Evolutionary conservation across 2,329 filamentous ascomycete species (phyloP).

Genomic region (Shiraia sp.): DNA sequence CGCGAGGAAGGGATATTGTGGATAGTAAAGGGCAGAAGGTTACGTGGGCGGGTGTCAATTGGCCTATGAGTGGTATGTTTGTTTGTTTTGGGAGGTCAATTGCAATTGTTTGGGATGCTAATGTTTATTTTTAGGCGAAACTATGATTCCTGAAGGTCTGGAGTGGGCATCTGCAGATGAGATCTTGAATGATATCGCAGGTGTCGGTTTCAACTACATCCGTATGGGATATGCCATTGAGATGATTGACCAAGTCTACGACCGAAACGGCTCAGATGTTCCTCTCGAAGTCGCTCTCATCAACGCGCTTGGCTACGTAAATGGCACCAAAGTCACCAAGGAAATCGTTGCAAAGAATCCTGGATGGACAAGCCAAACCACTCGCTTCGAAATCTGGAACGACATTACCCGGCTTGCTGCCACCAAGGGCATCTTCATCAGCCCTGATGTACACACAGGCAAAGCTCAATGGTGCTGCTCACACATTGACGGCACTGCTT

Average conservation of each 20-base stretch:
- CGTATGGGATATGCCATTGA: conserved; percentile 53
- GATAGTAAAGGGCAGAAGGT: conserved; percentile 49
- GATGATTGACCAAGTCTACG: conserved; percentile 48
- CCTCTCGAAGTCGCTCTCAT: conserved; percentile 46
- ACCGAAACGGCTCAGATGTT: conserved; percentile 45
- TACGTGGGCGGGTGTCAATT: conserved; percentile 66
- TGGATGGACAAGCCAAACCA: conserved; percentile 44
- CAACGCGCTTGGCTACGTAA: conserved; percentile 45
- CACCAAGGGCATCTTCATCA: conserved; percentile 35
- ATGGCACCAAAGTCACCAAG: conserved; percentile 45
- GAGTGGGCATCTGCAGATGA: conserved; percentile 57
- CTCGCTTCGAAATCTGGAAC: conserved; percentile 45
- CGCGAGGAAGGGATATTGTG: conserved; percentile 45
- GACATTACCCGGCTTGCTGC: conserved; percentile 31
- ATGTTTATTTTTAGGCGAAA: conserved; percentile 56
- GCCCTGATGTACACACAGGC: conserved; percentile 36
- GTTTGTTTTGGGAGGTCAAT: not conserved
- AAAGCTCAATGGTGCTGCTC: conserved; percentile 43
- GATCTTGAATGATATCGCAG: conserved; percentile 57
- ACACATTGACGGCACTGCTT: conserved; percentile 59
- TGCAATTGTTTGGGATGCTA: conserved; percentile 7
- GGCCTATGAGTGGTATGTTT: conserved; percentile 49
- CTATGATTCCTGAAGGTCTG: conserved; percentile 63
- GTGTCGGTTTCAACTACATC: conserved; percentile 64
- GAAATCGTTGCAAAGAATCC: conserved; percentile 44